Evolutionary conservation across 2,329 filamentous ascomycete species (phyloP), one percentile per base, ranked within the genome.

Genomic region (Fusarium robinianum): DNA sequence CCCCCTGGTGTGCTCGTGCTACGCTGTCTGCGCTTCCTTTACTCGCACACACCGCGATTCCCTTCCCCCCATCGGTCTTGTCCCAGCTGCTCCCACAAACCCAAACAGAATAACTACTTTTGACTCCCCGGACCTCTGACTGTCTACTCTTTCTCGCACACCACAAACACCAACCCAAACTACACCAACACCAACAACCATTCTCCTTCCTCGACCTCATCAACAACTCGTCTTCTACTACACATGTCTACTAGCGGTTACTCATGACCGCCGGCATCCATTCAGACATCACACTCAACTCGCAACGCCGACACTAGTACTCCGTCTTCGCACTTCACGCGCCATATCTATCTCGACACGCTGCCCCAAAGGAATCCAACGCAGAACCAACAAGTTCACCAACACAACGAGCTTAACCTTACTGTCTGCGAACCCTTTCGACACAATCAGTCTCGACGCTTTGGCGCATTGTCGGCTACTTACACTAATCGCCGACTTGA

Each of bases 21-120:
- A 32, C 22, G 24, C 21, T 51, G 34, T 26, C n/a, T 41, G 42
- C 43, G 48, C 48, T 55, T 53, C 53, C 53, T 55, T 52, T 51
- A 56, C 53, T 46, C 53, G 49, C 47, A 49, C 45, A 51, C 60
- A 62, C 60, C 59, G 53, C 53, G 51, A 59, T 58, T 57, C 60
- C 52, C 61, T 55, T 60, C 54, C 51, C 56, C 57, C 54, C 56
- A 58, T 52, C 53, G 60, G 49, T 60, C 61, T 54, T 47, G 31
- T 51, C 42, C 50, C 38, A 52, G 41, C 36, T 49, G 47, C 49
- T 46, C 48, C 46, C 57, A 51, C 55, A 51, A 57, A 55, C 53
- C 40, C 58, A 54, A 55, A 58, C 46, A 49, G 53, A 61, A 61
- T 61, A 61, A 59, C 53, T 59, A 61, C 47, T 44, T 42, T 54